Evolutionary conservation across 2,329 filamentous ascomycete genomes (phyloP), one percentile per base, ranked within the genome.

Genomic region (Zymoseptoria tritici): DNA sequence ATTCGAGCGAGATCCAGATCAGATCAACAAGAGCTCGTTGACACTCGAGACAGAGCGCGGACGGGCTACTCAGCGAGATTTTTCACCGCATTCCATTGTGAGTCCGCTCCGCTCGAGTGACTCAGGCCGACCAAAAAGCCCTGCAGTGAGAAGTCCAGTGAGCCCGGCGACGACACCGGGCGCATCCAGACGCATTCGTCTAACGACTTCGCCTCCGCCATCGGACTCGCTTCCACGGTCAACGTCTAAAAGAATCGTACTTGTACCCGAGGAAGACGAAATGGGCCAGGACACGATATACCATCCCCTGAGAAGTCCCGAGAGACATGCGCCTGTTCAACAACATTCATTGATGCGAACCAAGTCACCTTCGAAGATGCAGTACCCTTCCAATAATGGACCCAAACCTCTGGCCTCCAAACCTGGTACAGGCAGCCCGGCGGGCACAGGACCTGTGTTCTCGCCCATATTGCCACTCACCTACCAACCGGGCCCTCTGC

Each of bases 1-100:
- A 13, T 75, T 74, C 56, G 72, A 75, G 58, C 61, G 70, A 21
- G 68, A 70, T 53, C 63, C 69, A 50, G 62, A 63, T 26, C 66
- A 69, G 21, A 53, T 73, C 31, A 65, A 68, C 3, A 62, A 61
- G 8, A 64, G 58, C 52, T 69, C 68, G 13, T 64, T 63, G 9
- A 62, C 66, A 54, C 61, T 71, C 8, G 65, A 68, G 36, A 62
- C 61, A 2, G 67, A 72, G 54, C 64, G 61, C 24, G 55, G 61
- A 20, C 61, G 58, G 51, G 68, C 62, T 49, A 60, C 36, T 46
- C 36, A 16, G 36, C 36, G 36, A 46, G 13, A 13, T 11, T 2
- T 16, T 11, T 46, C 36, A n/a, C 36, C 6, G 13, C 36, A 46
- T n/a, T 46, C 36, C 36, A 46, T 4, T n/a, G 36, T 46, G 36